phyloP scores from a whole-genome alignment of 1,284 basidiomycete species.

The Taiwanofungus camphoratus region DNA sequence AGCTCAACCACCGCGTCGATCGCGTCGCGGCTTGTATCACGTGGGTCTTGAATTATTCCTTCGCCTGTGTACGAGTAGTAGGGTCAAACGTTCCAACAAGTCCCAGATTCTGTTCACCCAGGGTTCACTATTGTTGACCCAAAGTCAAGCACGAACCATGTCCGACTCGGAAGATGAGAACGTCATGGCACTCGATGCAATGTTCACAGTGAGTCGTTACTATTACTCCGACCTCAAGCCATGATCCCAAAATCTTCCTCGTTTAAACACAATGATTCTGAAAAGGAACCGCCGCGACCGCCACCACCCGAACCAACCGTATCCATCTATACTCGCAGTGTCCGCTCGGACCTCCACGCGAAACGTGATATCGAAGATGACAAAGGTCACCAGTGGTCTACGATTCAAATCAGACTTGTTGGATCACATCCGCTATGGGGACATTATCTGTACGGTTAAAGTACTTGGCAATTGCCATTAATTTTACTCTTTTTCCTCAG shows the following conservation, averaged over 20 bases:
- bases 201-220: conserved; percentile 8
- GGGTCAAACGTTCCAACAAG: too few species aligned
- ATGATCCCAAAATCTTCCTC: too few species aligned
- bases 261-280: too few species aligned
- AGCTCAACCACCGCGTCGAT: too few species aligned
- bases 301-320: conserved; percentile 55
- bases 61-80: too few species aligned
- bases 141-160: too few species aligned
- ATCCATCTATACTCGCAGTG: conserved; percentile 36
- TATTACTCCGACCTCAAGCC: neutral
- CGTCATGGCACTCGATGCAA: conserved; percentile 3
- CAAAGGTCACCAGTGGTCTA: conserved; percentile 30
- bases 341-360: neutral
- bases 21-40: too few species aligned
- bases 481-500: conserved; percentile 33
- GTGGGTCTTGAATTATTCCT: too few species aligned
- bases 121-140: too few species aligned
- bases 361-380: conserved; percentile 6
- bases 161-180: conserved; percentile 9
- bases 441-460: conserved; percentile 70
- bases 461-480: neutral
- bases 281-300: conserved; percentile 43
- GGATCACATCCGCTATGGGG: conserved; percentile 91
- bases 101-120: too few species aligned
- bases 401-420: conserved; percentile 70